Base-by-base conservation (phyloP, 495 filamentous ascomycete species). In the Cercophora scortea region DNA sequence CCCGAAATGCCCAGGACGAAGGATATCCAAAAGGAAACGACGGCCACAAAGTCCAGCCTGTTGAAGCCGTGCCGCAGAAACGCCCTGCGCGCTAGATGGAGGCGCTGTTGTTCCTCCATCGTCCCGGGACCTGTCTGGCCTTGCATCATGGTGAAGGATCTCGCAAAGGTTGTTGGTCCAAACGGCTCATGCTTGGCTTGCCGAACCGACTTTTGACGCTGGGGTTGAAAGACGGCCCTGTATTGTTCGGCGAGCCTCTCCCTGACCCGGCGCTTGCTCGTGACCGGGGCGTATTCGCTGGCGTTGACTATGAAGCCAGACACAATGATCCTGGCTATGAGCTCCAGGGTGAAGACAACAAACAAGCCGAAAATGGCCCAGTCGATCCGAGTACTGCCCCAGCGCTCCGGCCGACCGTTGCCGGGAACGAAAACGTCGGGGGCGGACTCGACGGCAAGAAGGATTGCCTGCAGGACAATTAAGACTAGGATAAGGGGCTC, bases 31-130 rank as follows among this genome's bases (percentile, higher is more conserved):
- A 87, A 97, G 6, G 91, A 85, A n/a, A 92, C 76, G n/a, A 99
- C 85, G 5, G 93, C 94, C 35, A 99, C 71, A 70, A 97, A 96
- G 67, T 99, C 93, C 4, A 97, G 76, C 50, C 93, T 81, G 65
- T 96, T 97, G 72, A 97, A 97, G 9, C 86, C 87, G 61, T 99
- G 93, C 32, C 93, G 84, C 47, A 99, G 75, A 65, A 96, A 97
- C 5, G 93, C 93, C 51, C 93, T 84, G 52, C 90, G 84, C 33
- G 93, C 93, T 50, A 99, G 79, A 48, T 91, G 81, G 50, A 85
- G 70, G 47, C 92, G 87, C 62, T 89, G 86, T 61, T 89, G 87
- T 55, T 95, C 88, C 46, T 90, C 79, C 49, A 84, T 75, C 51
- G 88, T 82, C 75, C 76, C 39, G 71, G 61, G 45, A 55, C 45